A percentile compares a stretch with the other conserved stretches of the same genome.
These are phyloP conservation scores for Fonsecaea erecta DNA, from an alignment of 2,329 filamentous ascomycete species.

Conservation along the genomic window DNA sequence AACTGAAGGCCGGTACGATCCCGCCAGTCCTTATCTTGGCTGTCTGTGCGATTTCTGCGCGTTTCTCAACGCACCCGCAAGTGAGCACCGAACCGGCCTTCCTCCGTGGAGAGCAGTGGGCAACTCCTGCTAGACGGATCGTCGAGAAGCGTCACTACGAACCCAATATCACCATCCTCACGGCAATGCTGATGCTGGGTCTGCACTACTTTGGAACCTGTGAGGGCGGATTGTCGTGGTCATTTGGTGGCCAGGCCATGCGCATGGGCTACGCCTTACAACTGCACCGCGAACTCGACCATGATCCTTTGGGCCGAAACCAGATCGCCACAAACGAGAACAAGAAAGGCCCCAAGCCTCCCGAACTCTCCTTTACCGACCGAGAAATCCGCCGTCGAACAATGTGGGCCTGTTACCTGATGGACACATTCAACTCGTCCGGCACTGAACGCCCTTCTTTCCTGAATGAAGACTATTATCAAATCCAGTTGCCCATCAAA, in stretches of 20 bases:
- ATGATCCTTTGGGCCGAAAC: slow-evolving; percentile 72
- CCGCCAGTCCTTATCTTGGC: slow-evolving; percentile 92
- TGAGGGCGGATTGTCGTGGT: slow-evolving; percentile 94
- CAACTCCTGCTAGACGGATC: slow-evolving; percentile 82
- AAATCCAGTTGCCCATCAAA: slow-evolving; percentile 87
- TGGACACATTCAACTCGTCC: slow-evolving; percentile 97
- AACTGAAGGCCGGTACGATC: slow-evolving; percentile 72
- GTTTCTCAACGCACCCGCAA: slow-evolving; percentile 88
- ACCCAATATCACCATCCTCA: slow-evolving; percentile 94
- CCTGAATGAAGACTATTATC: slow-evolving; percentile 83
- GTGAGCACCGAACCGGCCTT: slow-evolving; percentile 78
- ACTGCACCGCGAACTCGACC: slow-evolving; percentile 86
- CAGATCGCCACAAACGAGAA: slow-evolving; percentile 41
- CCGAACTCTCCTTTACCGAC: slow-evolving; percentile 83
- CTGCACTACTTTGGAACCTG: slow-evolving; percentile 97
- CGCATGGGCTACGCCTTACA: slow-evolving; percentile 97
- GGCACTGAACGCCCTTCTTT: slow-evolving; percentile 92
- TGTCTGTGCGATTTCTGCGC: slow-evolving; percentile 91
- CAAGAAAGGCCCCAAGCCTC: slow-evolving; percentile 47
- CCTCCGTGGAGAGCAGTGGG: slow-evolving; percentile 89
- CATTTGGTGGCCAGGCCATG: slow-evolving; percentile 90
- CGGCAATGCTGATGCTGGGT: slow-evolving; percentile 83
- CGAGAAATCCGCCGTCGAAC: slow-evolving; percentile 88
- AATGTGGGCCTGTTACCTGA: slow-evolving; percentile 98
- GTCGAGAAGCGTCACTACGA: slow-evolving; percentile 86